Conservation (phyloP, 306 rosid species). For the Dryas alaskensis region DNA sequence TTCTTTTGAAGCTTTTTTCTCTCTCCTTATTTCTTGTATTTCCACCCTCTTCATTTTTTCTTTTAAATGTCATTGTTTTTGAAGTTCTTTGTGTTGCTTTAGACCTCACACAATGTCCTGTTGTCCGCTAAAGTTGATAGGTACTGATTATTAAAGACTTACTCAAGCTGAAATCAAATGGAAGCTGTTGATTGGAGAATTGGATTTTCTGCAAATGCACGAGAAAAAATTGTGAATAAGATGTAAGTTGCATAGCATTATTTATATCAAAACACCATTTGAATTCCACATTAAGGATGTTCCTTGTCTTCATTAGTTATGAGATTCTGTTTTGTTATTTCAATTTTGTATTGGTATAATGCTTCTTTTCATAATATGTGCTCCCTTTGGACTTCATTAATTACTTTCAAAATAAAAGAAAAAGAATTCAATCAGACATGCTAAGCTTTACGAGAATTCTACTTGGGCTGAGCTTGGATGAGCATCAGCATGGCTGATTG, state of each 20-base stretch:
- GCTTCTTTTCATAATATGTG: background rate
- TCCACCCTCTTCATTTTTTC: background rate
- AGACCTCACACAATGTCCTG: background rate
- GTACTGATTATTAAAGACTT: background rate
- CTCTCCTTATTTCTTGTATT: background rate
- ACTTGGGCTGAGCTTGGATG: background rate
- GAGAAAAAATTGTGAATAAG: background rate
- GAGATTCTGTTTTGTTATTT: background rate
- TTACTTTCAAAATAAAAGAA: background rate
- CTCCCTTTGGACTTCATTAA: background rate
- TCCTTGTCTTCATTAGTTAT: no score
- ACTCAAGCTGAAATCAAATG: constrained; percentile 7
- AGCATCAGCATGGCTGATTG: background rate
- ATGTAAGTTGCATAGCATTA: constrained; percentile 20
- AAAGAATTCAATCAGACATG: constrained; percentile 1
- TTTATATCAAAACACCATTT: background rate
- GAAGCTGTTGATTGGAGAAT: constrained; percentile 15
- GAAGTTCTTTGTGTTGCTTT: background rate
- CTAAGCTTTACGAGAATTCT: background rate
- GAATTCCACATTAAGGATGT: background rate
- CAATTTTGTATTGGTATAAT: background rate
- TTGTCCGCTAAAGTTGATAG: background rate
- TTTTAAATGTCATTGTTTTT: background rate
- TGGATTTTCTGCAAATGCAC: background rate
- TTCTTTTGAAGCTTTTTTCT: background rate